Percentiles rank a stretch among this genome's conserved stretches.
Evolutionary conservation across 1,284 basidiomycete genomes (phyloP).

Genomic region (Marasmius oreades): DNA sequence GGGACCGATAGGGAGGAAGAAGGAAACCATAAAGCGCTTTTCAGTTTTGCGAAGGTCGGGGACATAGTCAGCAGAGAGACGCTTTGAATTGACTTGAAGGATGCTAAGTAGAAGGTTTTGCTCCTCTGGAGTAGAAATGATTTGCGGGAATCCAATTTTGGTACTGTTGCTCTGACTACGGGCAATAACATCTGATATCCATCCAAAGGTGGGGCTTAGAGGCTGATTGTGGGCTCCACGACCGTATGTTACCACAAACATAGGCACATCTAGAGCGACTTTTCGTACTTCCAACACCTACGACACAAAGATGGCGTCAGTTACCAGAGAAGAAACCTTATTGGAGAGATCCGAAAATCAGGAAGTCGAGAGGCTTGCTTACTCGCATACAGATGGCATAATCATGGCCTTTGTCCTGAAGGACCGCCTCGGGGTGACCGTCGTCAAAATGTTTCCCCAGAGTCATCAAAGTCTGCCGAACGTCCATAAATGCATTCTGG

Average conservation of each 20-base stretch:
- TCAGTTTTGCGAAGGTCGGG: constrained; percentile 21
- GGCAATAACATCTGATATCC: neutral
- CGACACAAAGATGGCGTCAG: too few relatives aligned
- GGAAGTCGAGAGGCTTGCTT: neutral
- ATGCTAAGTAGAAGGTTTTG: neutral
- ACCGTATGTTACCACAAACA: neutral
- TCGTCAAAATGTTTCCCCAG: constrained; percentile 10
- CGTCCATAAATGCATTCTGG: constrained; percentile 11
- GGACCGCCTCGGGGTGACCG: neutral
- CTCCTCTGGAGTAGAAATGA: neutral
- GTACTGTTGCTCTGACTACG: neutral
- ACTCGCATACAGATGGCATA: constrained; percentile 12
- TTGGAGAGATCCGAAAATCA: too few relatives aligned
- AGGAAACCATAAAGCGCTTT: constrained; percentile 26
- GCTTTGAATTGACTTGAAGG: constrained; percentile 28
- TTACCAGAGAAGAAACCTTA: too few relatives aligned
- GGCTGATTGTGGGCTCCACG: neutral
- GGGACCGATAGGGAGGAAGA: constrained; percentile 37
- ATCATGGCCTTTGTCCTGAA: constrained; percentile 10
- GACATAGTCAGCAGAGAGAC: constrained; percentile 26
- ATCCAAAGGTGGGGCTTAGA: neutral
- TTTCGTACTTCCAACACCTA: neutral
- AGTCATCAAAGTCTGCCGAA: constrained; percentile 11
- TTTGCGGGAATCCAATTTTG: neutral
- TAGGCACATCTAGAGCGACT: neutral